These are phyloP conservation scores for Penicillium sp. DNA, from an alignment of 2,329 filamentous ascomycete genomes.

Conservation along the genomic window DNA sequence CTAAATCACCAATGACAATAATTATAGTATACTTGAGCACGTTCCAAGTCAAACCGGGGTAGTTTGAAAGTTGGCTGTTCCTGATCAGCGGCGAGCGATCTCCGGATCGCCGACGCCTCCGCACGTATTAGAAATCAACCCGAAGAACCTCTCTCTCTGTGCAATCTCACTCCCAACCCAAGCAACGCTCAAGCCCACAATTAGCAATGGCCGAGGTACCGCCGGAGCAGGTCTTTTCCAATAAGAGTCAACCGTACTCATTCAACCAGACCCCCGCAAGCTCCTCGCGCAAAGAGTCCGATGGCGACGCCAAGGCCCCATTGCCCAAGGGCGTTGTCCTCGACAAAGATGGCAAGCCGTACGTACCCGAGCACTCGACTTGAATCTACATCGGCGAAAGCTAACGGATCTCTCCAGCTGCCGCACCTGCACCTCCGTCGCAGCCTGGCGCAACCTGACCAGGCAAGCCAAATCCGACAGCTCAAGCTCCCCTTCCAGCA, in stretches of 20 bases:
- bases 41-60: neutral
- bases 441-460: constrained; percentile 47
- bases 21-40: neutral
- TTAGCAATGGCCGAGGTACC: constrained; percentile 16
- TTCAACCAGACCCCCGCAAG: constrained; percentile 13
- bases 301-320: constrained; percentile 28
- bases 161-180: neutral
- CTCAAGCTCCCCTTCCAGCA: constrained; percentile 14
- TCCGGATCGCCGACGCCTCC: constrained; percentile 2
- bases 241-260: constrained; percentile 1
- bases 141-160: neutral
- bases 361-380: constrained; percentile 16
- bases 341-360: constrained; percentile 53
- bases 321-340: constrained; percentile 50
- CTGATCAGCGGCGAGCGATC: neutral
- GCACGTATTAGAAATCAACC: constrained; percentile 19
- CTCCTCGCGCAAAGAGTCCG: constrained; percentile 18
- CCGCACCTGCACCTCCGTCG: constrained; percentile 48
- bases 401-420: constrained; percentile 35
- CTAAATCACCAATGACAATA: neutral
- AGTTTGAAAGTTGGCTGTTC: neutral
- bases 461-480: constrained; percentile 37
- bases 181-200: neutral
- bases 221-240: constrained; percentile 26
- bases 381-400: neutral